Evolutionary conservation across 192 early-diverging fungal species (phyloP), one percentile per base, ranked within the genome.

Genomic region (Coemansia sp.): DNA sequence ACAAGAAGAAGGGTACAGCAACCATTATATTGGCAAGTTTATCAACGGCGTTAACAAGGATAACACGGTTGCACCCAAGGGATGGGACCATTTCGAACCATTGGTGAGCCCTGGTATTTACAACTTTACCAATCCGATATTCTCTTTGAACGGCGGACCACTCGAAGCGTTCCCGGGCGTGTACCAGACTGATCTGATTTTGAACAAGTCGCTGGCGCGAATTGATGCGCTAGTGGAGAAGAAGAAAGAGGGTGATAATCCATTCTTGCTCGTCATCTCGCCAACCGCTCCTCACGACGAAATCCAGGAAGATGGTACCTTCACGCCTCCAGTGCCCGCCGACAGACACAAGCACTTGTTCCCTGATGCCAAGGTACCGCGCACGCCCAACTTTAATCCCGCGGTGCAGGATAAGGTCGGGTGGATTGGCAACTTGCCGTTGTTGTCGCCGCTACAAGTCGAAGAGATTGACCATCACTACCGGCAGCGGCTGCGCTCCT

Each of bases 21-120:
- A 88, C 46, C 79, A 90, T 68, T 90, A 88, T 64, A 88, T 89
- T 59, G 90, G 90, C n/a, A 91, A 91, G 59, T 81, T 91, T 49
- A 86, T 90, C 69, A 90, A 90, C 70, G 87, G 84, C 8, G 76
- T 16, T 54, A 63, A 41, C 63, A 68, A 20, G 76, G 75, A 52
- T 67, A 67, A 13, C 63, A 64, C 42, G 16, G 63, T 42, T 36
- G 82, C 82, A 18, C 80, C 80, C 47, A 84, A 84, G 61, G 82
- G 82, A 1, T 84, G 66, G 67, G n/a, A 47, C 65, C 33, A 77
- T 74, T 36, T 84, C 71, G 76, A 75, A 73, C 57, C 79, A 2
- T 60, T 90, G 11, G 84, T 91, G 15, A 72, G 80, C 36, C 90
- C 89, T 22, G 86, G 74, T 49, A 87, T 87, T 52, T 90, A 89